phyloP scores from a whole-genome alignment of 768 basidiomycete species.

The Suillus cothurnatus region DNA sequence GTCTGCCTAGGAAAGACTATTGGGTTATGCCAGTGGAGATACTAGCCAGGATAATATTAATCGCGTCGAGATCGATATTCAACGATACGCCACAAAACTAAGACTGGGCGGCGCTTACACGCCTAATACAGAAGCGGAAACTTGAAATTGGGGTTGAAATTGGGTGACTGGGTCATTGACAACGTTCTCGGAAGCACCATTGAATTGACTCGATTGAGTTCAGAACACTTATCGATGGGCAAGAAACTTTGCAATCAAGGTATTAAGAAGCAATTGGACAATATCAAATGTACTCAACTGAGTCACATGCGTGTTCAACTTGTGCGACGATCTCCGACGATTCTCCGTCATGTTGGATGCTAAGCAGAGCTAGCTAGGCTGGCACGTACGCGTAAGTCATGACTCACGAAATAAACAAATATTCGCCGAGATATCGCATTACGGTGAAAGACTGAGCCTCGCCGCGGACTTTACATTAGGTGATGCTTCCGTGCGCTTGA shows the following conservation, averaged over 20 bases:
- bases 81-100: not conserved
- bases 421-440: not conserved
- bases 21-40: slow-evolving; percentile 5
- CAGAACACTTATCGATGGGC: not conserved
- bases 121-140: not conserved
- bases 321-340: not conserved
- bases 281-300: not conserved
- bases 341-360: not conserved
- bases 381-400: not conserved
- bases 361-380: not conserved
- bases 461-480: too few relatives aligned
- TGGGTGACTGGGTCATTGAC: not conserved
- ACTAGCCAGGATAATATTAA: slow-evolving; percentile 1
- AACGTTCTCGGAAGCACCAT: not conserved
- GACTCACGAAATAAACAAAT: not conserved
- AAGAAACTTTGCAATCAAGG: not conserved
- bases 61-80: not conserved
- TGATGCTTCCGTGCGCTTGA: too few relatives aligned
- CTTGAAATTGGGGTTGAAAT: not conserved
- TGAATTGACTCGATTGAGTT: not conserved
- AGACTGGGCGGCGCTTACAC: not conserved
- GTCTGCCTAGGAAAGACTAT: not conserved
- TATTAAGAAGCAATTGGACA: not conserved
- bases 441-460: too few relatives aligned
- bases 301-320: not conserved